Evolutionary conservation across 371 early-diverging fungal species (phyloP), one percentile per base, ranked within the genome.

Genomic region (Mortierella sp.): DNA sequence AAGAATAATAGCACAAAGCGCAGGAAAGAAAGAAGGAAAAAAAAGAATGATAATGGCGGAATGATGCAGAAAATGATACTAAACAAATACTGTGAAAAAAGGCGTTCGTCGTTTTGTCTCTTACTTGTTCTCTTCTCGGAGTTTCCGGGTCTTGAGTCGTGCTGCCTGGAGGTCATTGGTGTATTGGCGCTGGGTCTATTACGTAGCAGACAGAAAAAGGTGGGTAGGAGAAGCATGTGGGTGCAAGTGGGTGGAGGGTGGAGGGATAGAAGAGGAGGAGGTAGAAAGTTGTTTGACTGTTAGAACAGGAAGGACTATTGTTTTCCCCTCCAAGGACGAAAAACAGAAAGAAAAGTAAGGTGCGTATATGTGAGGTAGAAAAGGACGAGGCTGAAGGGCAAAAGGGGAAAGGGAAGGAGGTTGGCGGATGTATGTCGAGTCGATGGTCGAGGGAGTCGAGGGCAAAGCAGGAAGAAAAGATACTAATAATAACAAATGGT

Each of bases 81-180:
- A 55, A n/a, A n/a, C 58, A 40, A 43, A 29, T 19, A n/a, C n/a
- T n/a, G 22, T 7, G 34, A 9, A 40, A 10, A 40, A 64, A 39
- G n/a, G 41, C 10, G 39, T 19, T 22, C 22, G 24, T 4, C 2
- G 24, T 31, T 53, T 3, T 3, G 10, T 52, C n/a, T 1, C 77
- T 74, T 81, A 81, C 82, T 81, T 74, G 70, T 81, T 81, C 47
- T 81, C 82, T 61, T 81, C 82, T 65, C 77, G 77, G 55, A 81
- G 77, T 48, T 73, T 70, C 24, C 77, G 74, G 2, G 71, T 74
- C 69, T 81, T 81, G 68, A 63, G 22, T 53, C 74, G 77, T 29
- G 82, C 82, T 24, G 67, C 47, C 47, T 81, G 77, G 29, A 81
- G 74, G 71, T 81, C 82, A n/a, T 31, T 81, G 40, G 73, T 81